phyloP scores from a whole-genome alignment of 129 eudicot species.

The Sambucus nigra region DNA sequence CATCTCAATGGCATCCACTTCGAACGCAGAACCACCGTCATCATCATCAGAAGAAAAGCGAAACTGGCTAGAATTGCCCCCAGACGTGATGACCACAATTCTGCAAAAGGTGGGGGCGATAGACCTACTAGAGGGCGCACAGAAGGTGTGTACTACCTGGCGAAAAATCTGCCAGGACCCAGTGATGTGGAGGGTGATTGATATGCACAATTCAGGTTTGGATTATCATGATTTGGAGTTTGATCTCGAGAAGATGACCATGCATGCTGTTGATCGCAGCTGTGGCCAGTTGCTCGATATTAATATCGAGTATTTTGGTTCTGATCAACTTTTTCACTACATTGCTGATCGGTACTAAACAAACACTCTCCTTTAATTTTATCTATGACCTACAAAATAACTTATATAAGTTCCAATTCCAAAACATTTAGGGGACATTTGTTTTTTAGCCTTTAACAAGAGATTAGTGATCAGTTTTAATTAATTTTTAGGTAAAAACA shows the following conservation, averaged over 20 bases:
- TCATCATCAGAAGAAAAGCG: too few species aligned
- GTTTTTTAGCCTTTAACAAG: too few species aligned
- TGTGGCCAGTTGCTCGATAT: slow-evolving; percentile 8
- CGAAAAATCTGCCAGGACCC: slow-evolving; percentile 21
- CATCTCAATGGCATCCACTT: too few species aligned
- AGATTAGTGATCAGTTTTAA: too few species aligned
- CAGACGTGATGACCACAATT: slow-evolving; percentile 20
- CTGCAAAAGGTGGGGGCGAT: slow-evolving; percentile 15
- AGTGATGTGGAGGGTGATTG: slow-evolving; percentile 22
- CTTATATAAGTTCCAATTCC: too few species aligned
- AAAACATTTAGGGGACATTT: too few species aligned
- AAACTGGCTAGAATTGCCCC: slow-evolving; percentile 25
- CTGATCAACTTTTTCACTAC: not conserved
- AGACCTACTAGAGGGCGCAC: slow-evolving; percentile 22
- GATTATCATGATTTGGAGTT: too few species aligned
- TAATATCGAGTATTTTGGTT: not conserved
- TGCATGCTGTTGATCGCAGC: slow-evolving; percentile 10
- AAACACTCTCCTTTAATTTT: too few species aligned
- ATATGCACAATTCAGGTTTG: slow-evolving; percentile 1
- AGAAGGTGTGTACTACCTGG: slow-evolving; percentile 31
- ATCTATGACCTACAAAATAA: too few species aligned
- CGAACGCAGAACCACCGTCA: too few species aligned
- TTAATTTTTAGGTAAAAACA: too few species aligned
- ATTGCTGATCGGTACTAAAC: not conserved
- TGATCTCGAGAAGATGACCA: not conserved